Conservation (phyloP, 2,329 filamentous ascomycete genomes). For the Helotiales sp. region DNA sequence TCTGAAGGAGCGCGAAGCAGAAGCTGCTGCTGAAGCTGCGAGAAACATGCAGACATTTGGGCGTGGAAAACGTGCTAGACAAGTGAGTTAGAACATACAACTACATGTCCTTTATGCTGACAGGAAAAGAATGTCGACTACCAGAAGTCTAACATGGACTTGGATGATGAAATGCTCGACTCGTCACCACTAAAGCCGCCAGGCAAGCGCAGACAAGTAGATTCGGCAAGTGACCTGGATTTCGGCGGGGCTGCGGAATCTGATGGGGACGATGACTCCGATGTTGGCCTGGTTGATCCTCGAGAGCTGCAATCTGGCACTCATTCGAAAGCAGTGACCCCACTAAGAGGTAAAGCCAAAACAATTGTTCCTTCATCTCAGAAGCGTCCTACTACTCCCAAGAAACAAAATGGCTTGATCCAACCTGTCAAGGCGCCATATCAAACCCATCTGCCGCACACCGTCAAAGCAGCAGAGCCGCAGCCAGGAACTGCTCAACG, state of each 20-base stretch:
- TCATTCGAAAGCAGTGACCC: not conserved
- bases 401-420: not conserved
- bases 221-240: conserved; percentile 32
- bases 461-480: not conserved
- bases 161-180: conserved; percentile 16
- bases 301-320: conserved; percentile 14
- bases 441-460: not conserved
- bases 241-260: conserved; percentile 34
- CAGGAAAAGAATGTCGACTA: conserved; percentile 20
- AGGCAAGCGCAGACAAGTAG: conserved; percentile 10
- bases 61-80: conserved; percentile 66
- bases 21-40: conserved; percentile 71
- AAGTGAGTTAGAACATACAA: conserved; percentile 23
- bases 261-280: conserved; percentile 30
- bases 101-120: not conserved
- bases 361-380: not conserved
- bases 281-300: conserved; percentile 20
- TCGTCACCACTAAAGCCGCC: conserved; percentile 15
- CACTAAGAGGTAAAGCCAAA: conserved; percentile 13
- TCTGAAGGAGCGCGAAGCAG: conserved; percentile 75
- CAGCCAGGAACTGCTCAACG: not conserved
- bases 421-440: not conserved
- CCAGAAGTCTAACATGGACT: conserved; percentile 16
- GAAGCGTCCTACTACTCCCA: not conserved
- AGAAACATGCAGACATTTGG: conserved; percentile 74